A percentile compares a stretch with the other conserved stretches of the same genome.
These are phyloP conservation scores for Rhizophagus sp. DNA, from an alignment of 192 early-diverging fungal genomes.

Conservation along the genomic window DNA sequence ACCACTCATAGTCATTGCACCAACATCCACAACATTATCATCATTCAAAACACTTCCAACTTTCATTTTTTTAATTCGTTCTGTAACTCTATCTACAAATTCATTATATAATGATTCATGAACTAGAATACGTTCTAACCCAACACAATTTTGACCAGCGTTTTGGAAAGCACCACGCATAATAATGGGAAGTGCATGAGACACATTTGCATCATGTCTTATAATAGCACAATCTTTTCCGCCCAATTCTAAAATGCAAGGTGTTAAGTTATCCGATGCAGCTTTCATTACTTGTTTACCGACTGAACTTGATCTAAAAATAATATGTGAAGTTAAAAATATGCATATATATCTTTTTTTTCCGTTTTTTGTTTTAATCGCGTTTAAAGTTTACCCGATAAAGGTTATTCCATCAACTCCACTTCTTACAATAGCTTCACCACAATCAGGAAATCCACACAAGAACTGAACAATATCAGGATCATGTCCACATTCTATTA, in stretches of 20 bases:
- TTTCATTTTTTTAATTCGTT: slow-evolving; percentile 59
- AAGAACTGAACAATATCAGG: slow-evolving; percentile 79
- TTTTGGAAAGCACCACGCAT: slow-evolving; percentile 90
- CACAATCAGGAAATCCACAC: slow-evolving; percentile 80
- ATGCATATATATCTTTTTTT: too few species aligned
- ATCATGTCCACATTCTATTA: slow-evolving; percentile 73
- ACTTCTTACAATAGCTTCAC: slow-evolving; percentile 67
- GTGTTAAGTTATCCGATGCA: slow-evolving; percentile 73
- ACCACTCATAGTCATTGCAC: slow-evolving; percentile 80
- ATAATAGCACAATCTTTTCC: slow-evolving; percentile 89
- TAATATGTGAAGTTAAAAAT: not conserved
- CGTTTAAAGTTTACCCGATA: slow-evolving; percentile 54
- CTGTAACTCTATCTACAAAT: slow-evolving; percentile 64
- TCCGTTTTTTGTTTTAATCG: too few species aligned
- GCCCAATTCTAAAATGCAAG: slow-evolving; percentile 86
- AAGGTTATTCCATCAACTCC: slow-evolving; percentile 80
- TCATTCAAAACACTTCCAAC: slow-evolving; percentile 74
- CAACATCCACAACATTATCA: slow-evolving; percentile 69
- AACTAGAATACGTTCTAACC: slow-evolving; percentile 84
- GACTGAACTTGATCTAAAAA: slow-evolving; percentile 62
- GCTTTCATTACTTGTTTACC: slow-evolving; percentile 75
- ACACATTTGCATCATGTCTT: slow-evolving; percentile 70
- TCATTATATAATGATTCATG: slow-evolving; percentile 66
- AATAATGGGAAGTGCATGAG: slow-evolving; percentile 65
- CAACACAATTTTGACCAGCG: slow-evolving; percentile 87